A percentile compares a stretch with the other conserved stretches of the same genome.
These are phyloP conservation scores for Ustilago esculenta DNA, from an alignment of 1,284 basidiomycete genomes.

Conservation along the genomic window DNA sequence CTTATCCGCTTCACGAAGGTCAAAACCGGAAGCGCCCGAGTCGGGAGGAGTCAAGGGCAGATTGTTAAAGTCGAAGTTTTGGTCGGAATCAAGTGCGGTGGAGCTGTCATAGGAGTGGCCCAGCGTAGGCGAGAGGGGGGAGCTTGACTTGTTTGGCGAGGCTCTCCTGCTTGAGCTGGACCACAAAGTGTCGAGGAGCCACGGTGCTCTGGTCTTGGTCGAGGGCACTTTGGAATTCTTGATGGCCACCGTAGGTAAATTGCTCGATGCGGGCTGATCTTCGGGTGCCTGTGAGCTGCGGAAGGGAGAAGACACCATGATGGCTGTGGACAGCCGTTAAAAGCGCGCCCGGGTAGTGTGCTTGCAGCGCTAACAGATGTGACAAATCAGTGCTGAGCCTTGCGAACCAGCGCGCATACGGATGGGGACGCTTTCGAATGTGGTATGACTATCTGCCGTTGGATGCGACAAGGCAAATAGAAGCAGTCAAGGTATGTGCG, in stretches of 20 bases:
- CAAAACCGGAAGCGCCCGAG: slow-evolving; percentile 24
- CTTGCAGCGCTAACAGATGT: not conserved
- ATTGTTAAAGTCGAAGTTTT: slow-evolving; percentile 16
- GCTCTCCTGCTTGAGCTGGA: slow-evolving; percentile 18
- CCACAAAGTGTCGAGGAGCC: slow-evolving; percentile 45
- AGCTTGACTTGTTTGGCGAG: slow-evolving; percentile 12
- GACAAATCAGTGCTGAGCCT: not conserved
- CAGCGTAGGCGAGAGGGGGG: slow-evolving; percentile 5
- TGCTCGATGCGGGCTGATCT: slow-evolving; percentile 3
- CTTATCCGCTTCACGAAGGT: slow-evolving; percentile 6
- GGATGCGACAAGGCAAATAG: too few species aligned
- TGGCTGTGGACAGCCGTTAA: not conserved
- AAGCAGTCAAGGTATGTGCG: too few species aligned
- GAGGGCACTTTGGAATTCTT: slow-evolving; percentile 15
- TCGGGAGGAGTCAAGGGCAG: slow-evolving; percentile 42
- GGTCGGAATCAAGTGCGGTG: slow-evolving; percentile 13
- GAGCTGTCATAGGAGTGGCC: slow-evolving; percentile 21
- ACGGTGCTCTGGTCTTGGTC: slow-evolving; percentile 21
- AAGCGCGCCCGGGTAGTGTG: not conserved
- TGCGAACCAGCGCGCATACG: not conserved
- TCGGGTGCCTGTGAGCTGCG: slow-evolving; percentile 3
- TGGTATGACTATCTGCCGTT: too few species aligned
- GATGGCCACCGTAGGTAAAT: slow-evolving; percentile 4
- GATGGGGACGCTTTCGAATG: too few species aligned
- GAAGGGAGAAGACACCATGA: slow-evolving; percentile 16